phyloP scores from a whole-genome alignment of 2,329 filamentous ascomycete species.

The Pseudohalonectria lignicola region DNA sequence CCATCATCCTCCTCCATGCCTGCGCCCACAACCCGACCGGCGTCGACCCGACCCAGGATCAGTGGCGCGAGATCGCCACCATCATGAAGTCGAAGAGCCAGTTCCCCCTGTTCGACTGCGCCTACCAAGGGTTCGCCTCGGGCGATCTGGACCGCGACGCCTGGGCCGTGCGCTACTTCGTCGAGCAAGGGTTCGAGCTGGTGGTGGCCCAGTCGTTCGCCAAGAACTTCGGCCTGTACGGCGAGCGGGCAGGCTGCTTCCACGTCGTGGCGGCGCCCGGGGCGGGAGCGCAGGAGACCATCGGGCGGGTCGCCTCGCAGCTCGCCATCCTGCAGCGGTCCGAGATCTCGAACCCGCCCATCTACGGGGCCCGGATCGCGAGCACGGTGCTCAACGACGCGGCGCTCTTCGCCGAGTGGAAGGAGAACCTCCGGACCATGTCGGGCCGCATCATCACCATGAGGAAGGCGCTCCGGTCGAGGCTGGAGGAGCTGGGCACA shows the following conservation, averaged over 20 bases:
- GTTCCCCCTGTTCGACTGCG: conserved; percentile 97
- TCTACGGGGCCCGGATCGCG: conserved; percentile 87
- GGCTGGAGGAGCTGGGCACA: conserved; percentile 75
- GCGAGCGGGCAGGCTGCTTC: conserved; percentile 92
- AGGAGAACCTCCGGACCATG: conserved; percentile 86
- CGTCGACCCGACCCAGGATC: conserved; percentile 84
- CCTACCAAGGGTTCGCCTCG: conserved; percentile 96
- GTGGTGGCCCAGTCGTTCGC: conserved; percentile 88
- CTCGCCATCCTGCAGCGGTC: conserved; percentile 90
- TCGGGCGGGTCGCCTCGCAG: conserved; percentile 66
- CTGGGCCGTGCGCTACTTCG: conserved; percentile 88
- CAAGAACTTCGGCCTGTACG: conserved; percentile 97
- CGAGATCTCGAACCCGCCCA: conserved; percentile 93
- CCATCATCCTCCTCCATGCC: conserved; percentile 83
- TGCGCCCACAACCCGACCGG: conserved; percentile 98
- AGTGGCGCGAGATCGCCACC: conserved; percentile 83
- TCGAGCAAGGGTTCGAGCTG: conserved; percentile 83
- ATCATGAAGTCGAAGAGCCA: conserved; percentile 69
- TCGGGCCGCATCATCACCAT: conserved; percentile 89
- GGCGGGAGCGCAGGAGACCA: conserved; percentile 48
- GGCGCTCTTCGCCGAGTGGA: conserved; percentile 79
- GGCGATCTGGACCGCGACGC: conserved; percentile 78
- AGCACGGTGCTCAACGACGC: conserved; percentile 74
- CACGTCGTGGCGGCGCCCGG: conserved; percentile 75
- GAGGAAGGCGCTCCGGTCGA: conserved; percentile 65